phyloP scores from a whole-genome alignment of 345 rosid genomes.

The Erucastrum elatum region DNA sequence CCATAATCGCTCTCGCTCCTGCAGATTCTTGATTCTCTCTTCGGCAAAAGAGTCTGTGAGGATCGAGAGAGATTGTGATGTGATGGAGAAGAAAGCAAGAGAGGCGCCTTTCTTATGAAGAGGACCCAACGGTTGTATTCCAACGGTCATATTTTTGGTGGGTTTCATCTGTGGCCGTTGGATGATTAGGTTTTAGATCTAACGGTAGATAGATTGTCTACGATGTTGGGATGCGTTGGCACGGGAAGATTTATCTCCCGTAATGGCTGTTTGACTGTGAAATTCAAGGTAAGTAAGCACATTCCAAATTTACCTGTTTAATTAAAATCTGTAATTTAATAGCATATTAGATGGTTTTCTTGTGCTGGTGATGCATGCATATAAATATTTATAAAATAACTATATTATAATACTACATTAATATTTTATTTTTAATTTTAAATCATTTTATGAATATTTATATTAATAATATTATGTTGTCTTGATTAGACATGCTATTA shows the following conservation, averaged over 20 bases:
- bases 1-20: conserved; percentile 20
- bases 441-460: too few relatives aligned
- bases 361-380: too few relatives aligned
- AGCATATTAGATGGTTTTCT: background rate
- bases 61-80: conserved; percentile 24
- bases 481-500: too few relatives aligned
- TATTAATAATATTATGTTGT: too few relatives aligned
- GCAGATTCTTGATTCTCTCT: conserved; percentile 16
- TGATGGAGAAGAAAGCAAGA: background rate
- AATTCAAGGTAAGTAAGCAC: conserved; percentile 4
- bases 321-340: background rate
- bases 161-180: background rate
- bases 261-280: conserved; percentile 28
- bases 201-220: conserved; percentile 16
- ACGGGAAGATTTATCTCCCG: background rate
- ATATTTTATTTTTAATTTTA: too few relatives aligned
- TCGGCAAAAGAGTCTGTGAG: conserved; percentile 23
- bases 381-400: too few relatives aligned
- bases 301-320: background rate
- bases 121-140: conserved; percentile 34
- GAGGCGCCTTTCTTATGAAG: conserved; percentile 37
- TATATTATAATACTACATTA: too few relatives aligned
- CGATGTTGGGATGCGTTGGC: conserved; percentile 24
- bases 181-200: conserved; percentile 24
- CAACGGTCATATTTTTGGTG: conserved; percentile 40